A percentile compares a stretch with the other conserved stretches of the same genome.
Conservation (phyloP, 768 basidiomycete species). For the Cyclocybe cylindracea region DNA sequence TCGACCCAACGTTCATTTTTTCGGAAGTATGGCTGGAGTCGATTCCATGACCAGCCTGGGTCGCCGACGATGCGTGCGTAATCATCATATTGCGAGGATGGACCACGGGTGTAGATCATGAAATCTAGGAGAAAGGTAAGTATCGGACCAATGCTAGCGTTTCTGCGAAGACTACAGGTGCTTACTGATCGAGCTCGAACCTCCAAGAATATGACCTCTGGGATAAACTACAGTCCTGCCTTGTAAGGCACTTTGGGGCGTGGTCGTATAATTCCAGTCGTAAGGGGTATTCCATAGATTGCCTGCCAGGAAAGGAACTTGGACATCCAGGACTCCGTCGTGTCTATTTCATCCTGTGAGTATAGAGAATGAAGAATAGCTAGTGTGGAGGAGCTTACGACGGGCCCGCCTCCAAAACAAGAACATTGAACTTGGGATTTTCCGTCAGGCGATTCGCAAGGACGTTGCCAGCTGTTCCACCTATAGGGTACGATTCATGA, state of each 20-base stretch:
- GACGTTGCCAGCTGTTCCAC: conserved; percentile 56
- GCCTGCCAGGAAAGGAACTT: conserved; percentile 14
- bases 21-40: conserved; percentile 6
- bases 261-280: conserved; percentile 29
- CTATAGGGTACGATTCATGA: conserved; percentile 9
- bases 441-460: conserved; percentile 55
- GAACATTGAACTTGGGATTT: conserved; percentile 43
- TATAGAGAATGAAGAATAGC: background rate
- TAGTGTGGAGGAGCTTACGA: conserved; percentile 36
- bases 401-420: conserved; percentile 54
- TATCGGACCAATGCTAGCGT: background rate
- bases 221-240: conserved; percentile 29
- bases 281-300: conserved; percentile 4
- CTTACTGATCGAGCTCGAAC: conserved; percentile 20
- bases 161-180: background rate
- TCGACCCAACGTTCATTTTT: conserved; percentile 9
- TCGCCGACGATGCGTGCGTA: conserved; percentile 48
- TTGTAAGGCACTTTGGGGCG: conserved; percentile 26
- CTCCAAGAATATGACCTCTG: conserved; percentile 34
- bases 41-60: conserved; percentile 39
- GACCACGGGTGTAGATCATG: conserved; percentile 30
- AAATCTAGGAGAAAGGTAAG: conserved; percentile 12
- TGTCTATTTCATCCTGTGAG: conserved; percentile 8
- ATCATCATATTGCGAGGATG: conserved; percentile 50
- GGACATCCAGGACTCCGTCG: conserved; percentile 15